Base-by-base conservation (phyloP, 208 protist genomes). In the Spongospora subterranea region DNA sequence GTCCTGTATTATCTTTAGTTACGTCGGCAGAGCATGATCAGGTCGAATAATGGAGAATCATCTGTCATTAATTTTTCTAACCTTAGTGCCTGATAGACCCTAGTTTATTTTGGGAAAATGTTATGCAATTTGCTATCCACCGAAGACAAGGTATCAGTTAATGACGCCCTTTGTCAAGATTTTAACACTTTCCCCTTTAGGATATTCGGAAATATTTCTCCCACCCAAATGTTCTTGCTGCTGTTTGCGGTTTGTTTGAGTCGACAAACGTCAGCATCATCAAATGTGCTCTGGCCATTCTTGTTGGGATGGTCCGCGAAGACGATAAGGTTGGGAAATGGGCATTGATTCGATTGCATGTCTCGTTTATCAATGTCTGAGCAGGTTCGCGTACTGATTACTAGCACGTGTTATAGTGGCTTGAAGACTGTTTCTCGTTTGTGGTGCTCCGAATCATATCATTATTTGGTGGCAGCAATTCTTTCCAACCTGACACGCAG, bases 91-190 rank as follows among this genome's bases (percentile, higher is more conserved):
- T 60, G 50, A n/a, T 24, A 60, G 35, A 82, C 71, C 6, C n/a
- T 35, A 13, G n/a, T 82, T 20, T 82, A 39, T 43, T 43, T 6
- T 6, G 71, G 71, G 17, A 82, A 82, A 43, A 40, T 82, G 6
- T 43, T 82, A 43, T 82, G 71, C 71, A 82, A 82, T n/a, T 20
- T 82, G 71, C n/a, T 82, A n/a, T 40, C 71, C 17, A 82, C 71
- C 13, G 71, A 82, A 43, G 71, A 82, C n/a, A 82, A 43, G 71
- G 50, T 60, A 60, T 60, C 24, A 60, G 50, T 60, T 60, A 29
- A 29, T 24, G 24, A 60, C 6, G 50, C 24, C 24, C 50, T 29
- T 6, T 60, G 50, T 29, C 24, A 60, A 60, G 50, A 60, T 60
- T 60, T 24, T 24, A 60, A 60, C 6, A n/a, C n/a, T n/a, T n/a